A percentile compares a stretch with the other conserved stretches of the same genome.
These are phyloP conservation scores for Ogataea thermomethanolica DNA, from an alignment of 805 yeast species.

Conservation along the genomic window DNA sequence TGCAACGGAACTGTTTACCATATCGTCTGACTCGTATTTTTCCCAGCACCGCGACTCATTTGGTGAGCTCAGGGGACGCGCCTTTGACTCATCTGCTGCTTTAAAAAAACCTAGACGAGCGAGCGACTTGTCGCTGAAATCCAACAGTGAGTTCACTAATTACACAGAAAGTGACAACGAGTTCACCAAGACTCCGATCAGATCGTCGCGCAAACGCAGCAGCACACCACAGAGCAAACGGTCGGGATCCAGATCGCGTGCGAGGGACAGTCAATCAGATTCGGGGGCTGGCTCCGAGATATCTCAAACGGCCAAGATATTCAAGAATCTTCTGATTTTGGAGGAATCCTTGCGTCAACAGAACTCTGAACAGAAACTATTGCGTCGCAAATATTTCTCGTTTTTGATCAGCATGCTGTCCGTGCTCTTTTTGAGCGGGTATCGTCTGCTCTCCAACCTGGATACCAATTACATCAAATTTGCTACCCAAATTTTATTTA, in stretches of 20 bases:
- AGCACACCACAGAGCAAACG: conserved; percentile 18
- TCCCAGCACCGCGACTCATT: conserved; percentile 31
- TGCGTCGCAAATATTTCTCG: conserved; percentile 59
- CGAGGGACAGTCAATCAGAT: conserved; percentile 12
- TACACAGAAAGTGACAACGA: conserved; percentile 24
- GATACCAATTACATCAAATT: conserved; percentile 35
- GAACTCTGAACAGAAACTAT: conserved; percentile 62
- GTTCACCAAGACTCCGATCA: conserved; percentile 19
- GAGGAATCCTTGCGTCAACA: conserved; percentile 87
- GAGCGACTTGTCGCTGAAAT: conserved; percentile 29
- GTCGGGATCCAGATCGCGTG: conserved; percentile 17
- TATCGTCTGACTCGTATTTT: conserved; percentile 35
- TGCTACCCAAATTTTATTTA: conserved; percentile 50
- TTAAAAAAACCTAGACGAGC: conserved; percentile 19
- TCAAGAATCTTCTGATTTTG: conserved; percentile 73
- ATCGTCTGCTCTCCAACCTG: conserved; percentile 31
- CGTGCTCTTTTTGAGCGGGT: conserved; percentile 35
- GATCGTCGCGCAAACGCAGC: conserved; percentile 14
- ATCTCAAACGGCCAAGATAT: conserved; percentile 58
- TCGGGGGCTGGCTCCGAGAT: conserved; percentile 17
- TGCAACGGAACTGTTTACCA: conserved; percentile 17
- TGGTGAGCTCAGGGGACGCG: conserved; percentile 24
- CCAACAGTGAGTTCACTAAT: conserved; percentile 19
- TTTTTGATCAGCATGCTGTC: conserved; percentile 45
- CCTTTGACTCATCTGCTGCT: conserved; percentile 13